Conservation (phyloP, 2,329 filamentous ascomycete genomes). For the Cytospora piceae region DNA sequence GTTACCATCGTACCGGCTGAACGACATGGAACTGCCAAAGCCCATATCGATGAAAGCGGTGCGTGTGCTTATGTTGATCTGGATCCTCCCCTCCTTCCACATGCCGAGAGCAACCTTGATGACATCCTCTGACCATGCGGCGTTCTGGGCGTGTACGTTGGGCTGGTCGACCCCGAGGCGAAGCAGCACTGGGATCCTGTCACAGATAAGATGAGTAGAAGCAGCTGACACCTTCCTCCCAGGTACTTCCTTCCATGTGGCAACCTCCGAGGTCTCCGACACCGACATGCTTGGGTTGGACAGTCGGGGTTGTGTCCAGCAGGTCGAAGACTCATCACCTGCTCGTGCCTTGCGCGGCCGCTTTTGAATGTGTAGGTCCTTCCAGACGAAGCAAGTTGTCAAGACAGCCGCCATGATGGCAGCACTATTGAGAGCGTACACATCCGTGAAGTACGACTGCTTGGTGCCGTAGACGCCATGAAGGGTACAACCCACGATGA, state of each 20-base stretch:
- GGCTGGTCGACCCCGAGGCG: constrained; percentile 31
- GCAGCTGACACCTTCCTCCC: constrained; percentile 28
- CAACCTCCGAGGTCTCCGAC: constrained; percentile 29
- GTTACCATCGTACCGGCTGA: constrained; percentile 34
- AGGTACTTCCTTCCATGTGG: constrained; percentile 27
- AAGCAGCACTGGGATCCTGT: constrained; percentile 34
- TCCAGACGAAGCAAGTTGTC: constrained; percentile 40
- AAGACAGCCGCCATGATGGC: constrained; percentile 39
- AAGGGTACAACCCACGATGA: constrained; percentile 39
- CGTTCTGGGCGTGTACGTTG: constrained; percentile 30
- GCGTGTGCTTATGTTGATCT: constrained; percentile 34
- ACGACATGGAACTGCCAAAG: constrained; percentile 35
- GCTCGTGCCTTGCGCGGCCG: not conserved
- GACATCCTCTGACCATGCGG: constrained; percentile 33
- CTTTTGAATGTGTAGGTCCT: constrained; percentile 33
- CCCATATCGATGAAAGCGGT: constrained; percentile 36
- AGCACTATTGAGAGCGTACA: constrained; percentile 40
- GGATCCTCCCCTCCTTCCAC: constrained; percentile 35
- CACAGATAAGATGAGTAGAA: constrained; percentile 30
- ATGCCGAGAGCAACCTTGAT: constrained; percentile 33
- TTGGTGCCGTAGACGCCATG: constrained; percentile 38
- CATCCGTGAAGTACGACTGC: constrained; percentile 39
- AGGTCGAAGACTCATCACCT: constrained; percentile 14
- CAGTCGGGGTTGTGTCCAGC: constrained; percentile 23
- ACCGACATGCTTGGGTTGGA: constrained; percentile 29